Conservation (phyloP, 2,329 filamentous ascomycete genomes). For the Sporothrix euskadiensis region DNA sequence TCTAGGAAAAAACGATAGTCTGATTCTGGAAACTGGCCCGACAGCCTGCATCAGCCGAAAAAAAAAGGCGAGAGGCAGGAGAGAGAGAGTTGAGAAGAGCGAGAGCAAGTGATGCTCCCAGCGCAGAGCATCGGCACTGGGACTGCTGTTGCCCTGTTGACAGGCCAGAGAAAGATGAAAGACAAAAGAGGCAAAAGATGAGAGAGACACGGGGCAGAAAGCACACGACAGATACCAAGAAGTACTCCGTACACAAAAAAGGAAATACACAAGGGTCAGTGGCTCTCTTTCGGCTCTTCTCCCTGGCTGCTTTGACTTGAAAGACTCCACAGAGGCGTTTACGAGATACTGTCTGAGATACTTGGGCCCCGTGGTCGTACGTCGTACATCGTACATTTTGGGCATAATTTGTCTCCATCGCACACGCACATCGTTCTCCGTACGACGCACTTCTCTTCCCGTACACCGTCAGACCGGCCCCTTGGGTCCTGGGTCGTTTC, state of each 20-base stretch:
- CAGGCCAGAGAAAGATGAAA: neutral
- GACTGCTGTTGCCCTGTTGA: neutral
- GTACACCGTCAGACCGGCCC: neutral
- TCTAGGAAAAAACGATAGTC: neutral
- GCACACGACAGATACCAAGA: neutral
- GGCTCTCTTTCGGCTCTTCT: neutral
- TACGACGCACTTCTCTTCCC: neutral
- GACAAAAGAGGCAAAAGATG: neutral
- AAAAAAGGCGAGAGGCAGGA: neutral
- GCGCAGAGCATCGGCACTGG: neutral
- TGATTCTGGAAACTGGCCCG: neutral
- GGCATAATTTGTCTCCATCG: neutral
- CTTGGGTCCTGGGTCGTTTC: constrained; percentile 14
- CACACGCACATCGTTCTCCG: neutral
- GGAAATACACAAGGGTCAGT: neutral
- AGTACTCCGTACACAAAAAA: neutral
- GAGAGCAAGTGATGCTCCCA: neutral
- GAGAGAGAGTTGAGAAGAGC: neutral
- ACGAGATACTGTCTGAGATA: neutral
- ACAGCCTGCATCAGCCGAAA: neutral
- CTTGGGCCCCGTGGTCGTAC: neutral
- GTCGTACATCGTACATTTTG: too few species aligned
- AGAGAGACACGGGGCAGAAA: neutral
- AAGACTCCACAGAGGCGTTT: neutral
- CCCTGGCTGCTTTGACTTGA: neutral